Base-by-base conservation (phyloP, 352 stramenopile species). In the Peronosclerospora sorghi region DNA sequence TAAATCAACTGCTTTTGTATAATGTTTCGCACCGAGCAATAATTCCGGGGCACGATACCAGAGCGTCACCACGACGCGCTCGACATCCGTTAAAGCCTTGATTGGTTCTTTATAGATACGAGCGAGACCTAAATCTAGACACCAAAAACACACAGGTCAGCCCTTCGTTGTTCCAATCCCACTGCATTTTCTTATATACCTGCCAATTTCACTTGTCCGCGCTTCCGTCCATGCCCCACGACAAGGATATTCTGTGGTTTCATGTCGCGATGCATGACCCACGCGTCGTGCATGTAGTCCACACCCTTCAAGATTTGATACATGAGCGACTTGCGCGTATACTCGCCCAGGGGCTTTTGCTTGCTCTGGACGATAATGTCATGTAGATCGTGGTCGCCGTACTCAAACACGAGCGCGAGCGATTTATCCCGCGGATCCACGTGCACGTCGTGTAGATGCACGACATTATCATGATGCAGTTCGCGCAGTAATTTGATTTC, bases 41-140 rank as follows among this genome's bases (percentile, higher is more conserved):
- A 98, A 70, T 62, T 98, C 94, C 1, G 91, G 91, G 5, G 92
- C 89, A 8, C 93, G 76, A 48, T 98, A 98, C 94, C 91, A 97
- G 4, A 98, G 69, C 20, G 92, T 98, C 41, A 98, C 94, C 13
- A 98, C 94, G 32, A 97, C 77, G 15, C 80, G 71, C 55, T 93
- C 81, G 6, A 93, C 81, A 41, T 93, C 81, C 27, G 81, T 86
- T 3, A 95, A 68, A 21, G 80, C 76, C 43, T 93, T 91, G 47
- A 94, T 86, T 4, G 83, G 83, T 51, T 93, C 79, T 40, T 84
- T 86, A 62, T 92, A 95, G 21, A 91, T 68, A 8, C 83, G 74
- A n/a, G 83, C 81, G 1, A 95, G 58, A 5, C 83, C 83, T 29
- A 95, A 87, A 59, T 95, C 83, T 76, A 54, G 1, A 15, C n/a